These are phyloP conservation scores for Metschnikowia noctiluminum DNA, from an alignment of 805 yeast genomes.

Conservation along the genomic window DNA sequence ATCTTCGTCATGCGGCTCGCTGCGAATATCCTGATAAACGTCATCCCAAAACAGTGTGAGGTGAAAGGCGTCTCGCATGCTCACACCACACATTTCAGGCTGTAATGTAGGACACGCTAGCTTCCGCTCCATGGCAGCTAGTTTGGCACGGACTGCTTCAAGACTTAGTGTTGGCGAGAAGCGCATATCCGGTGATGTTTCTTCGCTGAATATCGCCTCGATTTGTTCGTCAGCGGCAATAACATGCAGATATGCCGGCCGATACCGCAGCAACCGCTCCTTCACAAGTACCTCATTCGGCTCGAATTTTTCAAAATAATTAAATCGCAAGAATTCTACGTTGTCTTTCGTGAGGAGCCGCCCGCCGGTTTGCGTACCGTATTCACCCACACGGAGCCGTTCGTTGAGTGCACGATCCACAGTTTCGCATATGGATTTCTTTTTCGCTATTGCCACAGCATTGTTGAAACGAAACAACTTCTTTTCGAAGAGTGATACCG, in stretches of 20 bases:
- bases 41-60: slow-evolving; percentile 14
- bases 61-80: slow-evolving; percentile 10
- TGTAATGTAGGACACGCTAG: slow-evolving; percentile 1
- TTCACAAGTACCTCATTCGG: slow-evolving; percentile 1
- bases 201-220: slow-evolving; percentile 1
- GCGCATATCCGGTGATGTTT: background rate
- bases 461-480: slow-evolving; percentile 7
- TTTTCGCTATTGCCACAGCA: slow-evolving; percentile 2
- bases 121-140: slow-evolving; percentile 6
- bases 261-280: background rate
- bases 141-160: slow-evolving; percentile 1
- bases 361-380: background rate
- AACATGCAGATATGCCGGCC: slow-evolving; percentile 5
- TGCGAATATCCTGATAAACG: slow-evolving; percentile 15
- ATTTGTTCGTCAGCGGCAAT: slow-evolving; percentile 6
- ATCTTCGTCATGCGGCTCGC: slow-evolving; percentile 1
- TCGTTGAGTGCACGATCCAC: slow-evolving; percentile 2
- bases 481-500: slow-evolving; percentile 8
- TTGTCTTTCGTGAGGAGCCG: slow-evolving; percentile 3
- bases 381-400: background rate
- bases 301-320: slow-evolving; percentile 12
- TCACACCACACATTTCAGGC: background rate
- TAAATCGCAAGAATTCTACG: slow-evolving; percentile 9
- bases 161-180: background rate
- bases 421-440: background rate